Base-by-base conservation (phyloP, 805 yeast genomes). In the Candida sonorensis region DNA sequence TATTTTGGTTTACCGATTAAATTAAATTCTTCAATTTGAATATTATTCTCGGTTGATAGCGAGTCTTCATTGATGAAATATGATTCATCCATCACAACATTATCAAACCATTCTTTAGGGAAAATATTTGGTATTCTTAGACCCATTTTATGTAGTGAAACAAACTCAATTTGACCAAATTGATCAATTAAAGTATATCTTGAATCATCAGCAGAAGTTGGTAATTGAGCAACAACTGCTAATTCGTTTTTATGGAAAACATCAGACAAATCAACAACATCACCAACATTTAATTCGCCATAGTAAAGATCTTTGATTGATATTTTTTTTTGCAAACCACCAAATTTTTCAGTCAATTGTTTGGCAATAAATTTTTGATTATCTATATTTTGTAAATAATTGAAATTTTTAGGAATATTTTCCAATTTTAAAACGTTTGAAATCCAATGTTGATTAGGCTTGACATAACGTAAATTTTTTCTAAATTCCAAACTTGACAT, bases 161-260 rank as follows among this genome's bases (percentile, higher is more conserved):
- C 63, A 55, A 69, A 78, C 2, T 59, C 44, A 11, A 81, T 53
- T 27, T 67, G 73, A 8, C 92, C 92, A 35, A 67, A 67, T 19
- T 66, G 62, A 33, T 70, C 68, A 30, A 76, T 59, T 37, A 77
- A 66, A 0, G 83, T 71, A 43, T 72, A 80, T 20, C 77, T 56
- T 17, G 74, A 71, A 28, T 76, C 78, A 12, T 60, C 59, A 2
- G 69, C 49, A 5, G 59, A 50, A 5, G 48, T 42, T 0, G 88
- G 88, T 17, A 72, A 53, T 17, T 64, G 69, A 1, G 68, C 75
- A 21, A 81, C 66, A 30, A 79, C 69, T 17, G 72, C 69, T 13
- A 79, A 55, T 30, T 66, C 67, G 4, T 67, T 57, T 23, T 63
- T 64, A 30, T 67, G 58, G 29, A 64, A 47, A 6, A 54, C 62